Conservation (phyloP, 2,329 filamentous ascomycete species). For the Myrmaecium sp. region DNA sequence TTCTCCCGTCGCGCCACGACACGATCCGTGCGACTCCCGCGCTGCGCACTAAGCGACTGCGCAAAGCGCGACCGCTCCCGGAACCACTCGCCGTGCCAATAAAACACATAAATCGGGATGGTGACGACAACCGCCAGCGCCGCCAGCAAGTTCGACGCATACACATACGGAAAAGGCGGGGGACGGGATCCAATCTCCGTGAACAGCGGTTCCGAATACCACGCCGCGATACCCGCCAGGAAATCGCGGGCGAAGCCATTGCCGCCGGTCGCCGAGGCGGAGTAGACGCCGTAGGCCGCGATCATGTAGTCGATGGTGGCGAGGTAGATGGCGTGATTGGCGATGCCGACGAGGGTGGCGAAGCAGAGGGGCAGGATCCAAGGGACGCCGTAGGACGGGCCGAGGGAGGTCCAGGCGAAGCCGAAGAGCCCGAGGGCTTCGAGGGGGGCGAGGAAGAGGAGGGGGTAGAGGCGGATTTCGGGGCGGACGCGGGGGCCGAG, state of each 20-base stretch:
- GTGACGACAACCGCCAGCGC: constrained; percentile 33
- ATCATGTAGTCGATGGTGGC: constrained; percentile 66
- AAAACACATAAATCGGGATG: constrained; percentile 38
- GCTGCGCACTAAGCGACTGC: no score
- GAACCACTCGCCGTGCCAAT: constrained; percentile 37
- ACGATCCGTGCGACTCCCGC: no score
- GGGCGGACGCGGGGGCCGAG: constrained; percentile 33
- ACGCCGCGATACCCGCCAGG: constrained; percentile 52
- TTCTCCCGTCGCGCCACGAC: no score
- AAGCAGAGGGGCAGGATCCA: constrained; percentile 56
- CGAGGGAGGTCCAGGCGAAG: constrained; percentile 51
- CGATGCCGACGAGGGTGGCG: constrained; percentile 49
- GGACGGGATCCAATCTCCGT: constrained; percentile 9
- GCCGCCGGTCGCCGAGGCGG: constrained; percentile 57
- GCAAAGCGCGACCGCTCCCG: constrained; percentile 36
- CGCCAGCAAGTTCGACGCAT: constrained; percentile 37
- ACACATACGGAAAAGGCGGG: no score
- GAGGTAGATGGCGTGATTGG: constrained; percentile 61
- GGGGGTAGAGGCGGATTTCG: constrained; percentile 47
- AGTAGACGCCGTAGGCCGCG: constrained; percentile 53
- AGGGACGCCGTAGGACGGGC: constrained; percentile 36
- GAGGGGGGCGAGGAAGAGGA: constrained; percentile 45
- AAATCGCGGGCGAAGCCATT: constrained; percentile 62
- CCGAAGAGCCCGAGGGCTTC: constrained; percentile 51
- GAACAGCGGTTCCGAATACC: constrained; percentile 42